Base-by-base conservation (phyloP, 1,139 yeast genomes). In the Candida sp. region DNA sequence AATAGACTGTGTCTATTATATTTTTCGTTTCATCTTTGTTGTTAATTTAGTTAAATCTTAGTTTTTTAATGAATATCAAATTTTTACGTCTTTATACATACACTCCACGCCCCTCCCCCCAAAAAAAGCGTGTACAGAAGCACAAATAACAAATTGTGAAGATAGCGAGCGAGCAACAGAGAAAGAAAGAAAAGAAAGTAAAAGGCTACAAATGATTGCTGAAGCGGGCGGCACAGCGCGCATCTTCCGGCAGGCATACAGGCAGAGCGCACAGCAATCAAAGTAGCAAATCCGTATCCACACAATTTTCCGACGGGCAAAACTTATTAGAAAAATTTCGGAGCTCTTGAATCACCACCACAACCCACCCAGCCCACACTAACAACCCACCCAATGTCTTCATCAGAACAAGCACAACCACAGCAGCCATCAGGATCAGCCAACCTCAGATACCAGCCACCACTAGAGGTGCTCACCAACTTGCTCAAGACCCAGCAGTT, bases 401-500 rank as follows among this genome's bases (percentile, higher is more conserved):
- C 41, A 34, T 32, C 50, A n/a, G 17, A 5, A 12, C 49, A 30
- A 22, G 41, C 5, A 25, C 47, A 17, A 35, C 44, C n/a, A 34
- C 52, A 2, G 34, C 51, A 8, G 11, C 30, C 42, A 11, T n/a
- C 42, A 27, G 33, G 11, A 12, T 40, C 42, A 4, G 30, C 23
- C 8, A 40, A 40, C 26, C 33, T 40, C 9, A 53, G 51, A 47
- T 49, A 46, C n/a, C 50, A 35, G 40, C 37, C 53, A 2, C 57
- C 57, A 30, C 26, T 50, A 34, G 48, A 49, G 38, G 58, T 54
- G 42, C 48, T 55, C 47, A 38, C 41, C 23, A 44, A 32, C 25
- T 62, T 76, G 46, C 59, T 66, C 42, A 66, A 61, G 49, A 72
- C 80, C 1, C 77, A 77, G 37, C 84, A 81, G 58, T 79, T 81